Evolutionary conservation across 2,329 filamentous ascomycete genomes (phyloP), one percentile per base, ranked within the genome.

Genomic region (Hirsutella thompsonii): DNA sequence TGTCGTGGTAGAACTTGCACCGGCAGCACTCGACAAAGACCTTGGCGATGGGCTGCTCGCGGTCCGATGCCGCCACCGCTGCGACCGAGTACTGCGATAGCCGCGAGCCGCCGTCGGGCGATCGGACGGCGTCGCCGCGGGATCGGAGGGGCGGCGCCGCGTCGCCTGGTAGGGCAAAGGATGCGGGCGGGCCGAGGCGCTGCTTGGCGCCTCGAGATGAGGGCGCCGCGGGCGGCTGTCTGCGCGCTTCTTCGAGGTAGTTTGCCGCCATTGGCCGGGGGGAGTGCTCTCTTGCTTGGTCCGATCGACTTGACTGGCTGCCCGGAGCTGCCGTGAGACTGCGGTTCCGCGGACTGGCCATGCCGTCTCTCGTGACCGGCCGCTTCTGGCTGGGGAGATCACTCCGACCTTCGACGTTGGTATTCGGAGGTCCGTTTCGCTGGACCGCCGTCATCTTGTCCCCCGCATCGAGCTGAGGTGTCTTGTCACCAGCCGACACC

Each of bases 1-100:
- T 73, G 54, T 81, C 77, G 49, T 80, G 76, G 54, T 74, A 78
- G 57, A 73, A 79, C 42, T 69, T 70, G 66, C 77, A 81, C 42
- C 61, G 64, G 58, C 77, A 81, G 57, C 77, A 81, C 52, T 80
- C 69, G 11, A 81, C 76, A 23, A 81, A 70, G 64, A 79, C 72
- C 60, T 80, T 81, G 28, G 72, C 72, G 11, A 78, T 55, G 1
- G 69, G 67, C n/a, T n/a, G n/a, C 10, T 69, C 63, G 48, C 50
- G 47, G 1, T 47, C 47, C n/a, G 21, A 13, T 20, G 36, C 37
- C 9, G 36, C 39, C 9, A 48, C 43, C 11, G 38, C 38, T 2
- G 46, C 40, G 3, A 41, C 42, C 14, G 41, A 38, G 14, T 38
- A 35, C 33, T 42, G 42, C 8, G 50, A 46, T 10, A 30, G n/a